A percentile compares a stretch with the other conserved stretches of the same genome.
Conservation (phyloP, 1,284 basidiomycete genomes). For the Cryptococcus floricola region DNA sequence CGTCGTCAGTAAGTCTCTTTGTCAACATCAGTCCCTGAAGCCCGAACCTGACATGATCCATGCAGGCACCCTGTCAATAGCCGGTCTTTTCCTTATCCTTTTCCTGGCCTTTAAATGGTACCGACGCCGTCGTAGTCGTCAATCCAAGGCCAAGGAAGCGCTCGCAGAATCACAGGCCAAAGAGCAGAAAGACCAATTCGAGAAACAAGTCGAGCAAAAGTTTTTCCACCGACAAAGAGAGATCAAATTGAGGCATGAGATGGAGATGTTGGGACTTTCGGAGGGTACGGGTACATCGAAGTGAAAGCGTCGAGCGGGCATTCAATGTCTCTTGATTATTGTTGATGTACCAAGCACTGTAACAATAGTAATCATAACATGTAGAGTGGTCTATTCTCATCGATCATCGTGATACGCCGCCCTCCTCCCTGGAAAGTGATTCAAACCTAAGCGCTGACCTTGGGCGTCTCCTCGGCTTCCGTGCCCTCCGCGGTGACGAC, state of each 20-base stretch:
- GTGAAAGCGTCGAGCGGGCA: not conserved
- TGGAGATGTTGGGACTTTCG: conserved; percentile 1
- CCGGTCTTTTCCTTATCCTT: not conserved
- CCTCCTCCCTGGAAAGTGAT: not conserved
- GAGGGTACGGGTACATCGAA: not conserved
- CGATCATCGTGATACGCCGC: not conserved
- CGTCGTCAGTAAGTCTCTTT: conserved; percentile 1
- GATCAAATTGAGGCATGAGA: not conserved
- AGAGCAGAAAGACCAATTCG: not conserved
- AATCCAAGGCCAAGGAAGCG: not conserved
- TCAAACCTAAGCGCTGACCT: conserved; percentile 1
- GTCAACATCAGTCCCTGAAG: not conserved
- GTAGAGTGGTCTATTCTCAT: not conserved
- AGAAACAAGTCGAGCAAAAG: not conserved
- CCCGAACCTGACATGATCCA: not conserved
- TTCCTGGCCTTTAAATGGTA: not conserved
- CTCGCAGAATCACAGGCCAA: not conserved
- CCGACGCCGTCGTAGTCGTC: not conserved
- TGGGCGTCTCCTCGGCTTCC: conserved; percentile 5
- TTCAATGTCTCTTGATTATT: not conserved
- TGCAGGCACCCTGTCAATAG: not conserved
- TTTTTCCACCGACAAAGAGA: conserved; percentile 4
- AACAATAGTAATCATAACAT: not conserved
- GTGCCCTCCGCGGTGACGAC: conserved; percentile 1
- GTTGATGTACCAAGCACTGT: not conserved